phyloP scores from a whole-genome alignment of 257 asterid genomes.

The Solanum raphanifolium region DNA sequence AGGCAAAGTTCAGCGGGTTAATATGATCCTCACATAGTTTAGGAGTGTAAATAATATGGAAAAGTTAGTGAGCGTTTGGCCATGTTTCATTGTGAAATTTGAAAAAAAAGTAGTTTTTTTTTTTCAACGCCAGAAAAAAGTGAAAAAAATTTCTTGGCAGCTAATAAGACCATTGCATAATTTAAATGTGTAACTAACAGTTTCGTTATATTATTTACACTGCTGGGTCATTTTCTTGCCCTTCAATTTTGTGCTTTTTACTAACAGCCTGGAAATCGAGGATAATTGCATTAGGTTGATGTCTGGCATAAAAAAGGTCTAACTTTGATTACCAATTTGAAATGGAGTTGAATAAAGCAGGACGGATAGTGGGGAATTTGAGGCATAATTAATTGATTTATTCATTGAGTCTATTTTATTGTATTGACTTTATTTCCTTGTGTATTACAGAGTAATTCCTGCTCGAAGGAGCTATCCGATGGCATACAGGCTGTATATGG shows the following conservation, averaged over 20 bases:
- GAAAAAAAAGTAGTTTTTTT: not conserved
- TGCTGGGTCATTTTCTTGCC: not conserved
- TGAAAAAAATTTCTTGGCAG: not conserved
- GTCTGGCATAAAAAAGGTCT: not conserved
- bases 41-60: not conserved
- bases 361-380: not conserved
- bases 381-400: not conserved
- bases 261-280: not conserved
- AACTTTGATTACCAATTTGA: not conserved
- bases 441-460: slow-evolving; percentile 58
- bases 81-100: not conserved
- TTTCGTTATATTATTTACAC: not conserved
- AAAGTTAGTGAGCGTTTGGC: not conserved
- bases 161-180: not conserved
- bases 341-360: not conserved
- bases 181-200: not conserved
- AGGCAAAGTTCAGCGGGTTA: not conserved
- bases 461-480: slow-evolving; percentile 55
- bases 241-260: not conserved
- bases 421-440: not conserved
- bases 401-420: not conserved
- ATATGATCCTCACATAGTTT: not conserved
- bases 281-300: not conserved
- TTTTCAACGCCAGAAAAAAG: not conserved
- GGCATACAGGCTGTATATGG: slow-evolving; percentile 86